A percentile compares a stretch with the other conserved stretches of the same genome.
Evolutionary conservation across 2,329 filamentous ascomycete genomes (phyloP).

Genomic region (Nakataea oryzae): DNA sequence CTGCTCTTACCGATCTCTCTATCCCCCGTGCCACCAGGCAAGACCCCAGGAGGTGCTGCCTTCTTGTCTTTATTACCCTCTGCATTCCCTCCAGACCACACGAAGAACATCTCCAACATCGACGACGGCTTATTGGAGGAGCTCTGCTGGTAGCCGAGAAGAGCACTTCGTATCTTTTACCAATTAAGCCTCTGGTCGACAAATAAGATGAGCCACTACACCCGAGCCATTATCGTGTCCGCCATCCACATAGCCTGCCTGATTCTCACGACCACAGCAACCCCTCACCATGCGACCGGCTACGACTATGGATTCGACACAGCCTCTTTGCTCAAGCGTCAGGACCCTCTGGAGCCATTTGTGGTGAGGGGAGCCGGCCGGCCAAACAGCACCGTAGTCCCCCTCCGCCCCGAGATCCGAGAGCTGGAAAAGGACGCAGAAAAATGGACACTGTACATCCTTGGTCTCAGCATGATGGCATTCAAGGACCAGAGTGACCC

Average conservation of each 20-base stretch:
- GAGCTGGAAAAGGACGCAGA: constrained; percentile 53
- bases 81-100: background rate
- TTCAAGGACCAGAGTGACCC: constrained; percentile 49
- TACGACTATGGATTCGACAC: constrained; percentile 44
- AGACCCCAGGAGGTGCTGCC: too few relatives aligned
- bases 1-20: too few relatives aligned
- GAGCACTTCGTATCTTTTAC: background rate
- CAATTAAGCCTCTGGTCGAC: background rate
- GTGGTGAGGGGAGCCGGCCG: constrained; percentile 32
- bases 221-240: background rate
- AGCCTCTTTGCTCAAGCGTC: constrained; percentile 10
- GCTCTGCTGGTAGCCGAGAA: too few relatives aligned
- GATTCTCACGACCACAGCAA: background rate
- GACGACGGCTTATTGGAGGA: background rate
- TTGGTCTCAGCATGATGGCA: constrained; percentile 65
- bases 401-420: constrained; percentile 54
- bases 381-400: constrained; percentile 19
- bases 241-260: background rate
- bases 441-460: constrained; percentile 66
- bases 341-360: constrained; percentile 28
- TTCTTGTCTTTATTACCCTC: background rate
- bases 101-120: background rate
- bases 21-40: too few relatives aligned
- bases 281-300: constrained; percentile 3
- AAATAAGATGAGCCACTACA: background rate